Evolutionary conservation across 2,329 filamentous ascomycete genomes (phyloP), one percentile per base, ranked within the genome.

Genomic region (Aspergillus tamarii): DNA sequence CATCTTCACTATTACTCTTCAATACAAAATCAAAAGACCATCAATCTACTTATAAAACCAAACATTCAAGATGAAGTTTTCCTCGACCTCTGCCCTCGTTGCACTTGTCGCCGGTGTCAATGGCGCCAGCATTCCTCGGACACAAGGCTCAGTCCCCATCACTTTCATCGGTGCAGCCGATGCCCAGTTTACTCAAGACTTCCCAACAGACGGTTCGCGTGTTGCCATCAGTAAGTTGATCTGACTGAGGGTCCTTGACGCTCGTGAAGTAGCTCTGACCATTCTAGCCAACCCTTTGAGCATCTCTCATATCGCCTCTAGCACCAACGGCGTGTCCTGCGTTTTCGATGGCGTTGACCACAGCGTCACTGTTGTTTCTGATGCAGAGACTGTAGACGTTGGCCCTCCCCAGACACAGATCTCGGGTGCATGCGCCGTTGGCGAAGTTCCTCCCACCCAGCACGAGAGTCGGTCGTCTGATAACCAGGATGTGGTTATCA

Each of bases 401-500:
- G 70, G 69, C 1, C 69, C 69, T 23, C 70, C 70, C 10, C 70
- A 72, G 67, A 70, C 68, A 10, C 70, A 72, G 53, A 28, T 61
- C n/a, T 60, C 61, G 34, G 70, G 69, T 10, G 45, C 64, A 12
- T 72, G 70, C 64, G 28, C 9, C 12, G 52, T 36, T 23, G 52
- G 30, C 19, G 14, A 2, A 36, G 34, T 36, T 16, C 34, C 34
- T 16, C 21, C 32, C 6, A 10, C 9, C 4, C 52, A 21, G 30
- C n/a, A 30, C 4, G n/a, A 23, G 19, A 16, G 32, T 39, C 55
- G 55, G 34, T 36, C 26, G 19, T 34, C 30, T 32, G 23, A 32
- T 32, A 5, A 21, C 21, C 19, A 39, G 32, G 19, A 41, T 19
- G 58, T 55, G n/a, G 21, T 23, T 6, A 66, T 69, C 52, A 69